Base-by-base conservation (phyloP, 768 basidiomycete species). In the Chlorophyllum brunneum region DNA sequence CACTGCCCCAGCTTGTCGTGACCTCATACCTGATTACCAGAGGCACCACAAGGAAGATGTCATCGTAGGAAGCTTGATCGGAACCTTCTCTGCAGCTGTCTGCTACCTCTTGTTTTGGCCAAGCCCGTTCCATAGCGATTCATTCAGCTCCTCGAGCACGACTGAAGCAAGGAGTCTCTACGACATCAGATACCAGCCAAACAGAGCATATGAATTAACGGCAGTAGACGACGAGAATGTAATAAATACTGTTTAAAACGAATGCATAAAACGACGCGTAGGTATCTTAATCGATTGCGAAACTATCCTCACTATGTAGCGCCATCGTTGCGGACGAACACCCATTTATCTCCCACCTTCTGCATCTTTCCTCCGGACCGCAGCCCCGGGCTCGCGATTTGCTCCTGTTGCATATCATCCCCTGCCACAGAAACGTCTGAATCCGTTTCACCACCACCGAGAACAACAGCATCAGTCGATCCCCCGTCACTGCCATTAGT, bases 1-100 rank as follows among this genome's bases (percentile, higher is more conserved):
- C 31, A 23, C 27, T 38, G 11, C 13, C 26, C 39, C 22, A 51
- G 26, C 18, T 24, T 33, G 13, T 31, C 29, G 16, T 55, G n/a
- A 53, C 42, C 18, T 45, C 13, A 56, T 47, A 43, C 18, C 48
- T 34, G 33, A 30, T 23, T 36, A 54, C 16, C 61, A 86, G 85
- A 68, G 79, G 58, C 85, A 87, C 62, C 82, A 85, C 64, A 80
- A 78, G 63, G 84, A 85, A 65, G 85, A 87, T 60, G 78, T 86
- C 11, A 75, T 86, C 48, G 80, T 78, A 7, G 85, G 85, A 22
- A 76, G 78, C 53, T 56, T 79, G 20, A 79, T 86, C 42, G 85
- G 85, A 29, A 69, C 76, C 5, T 26, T 75, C 26, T 77, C 73
- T 13, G 77, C 80, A 11, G 63, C 66, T 8, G 62, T 77, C 49